phyloP scores from a whole-genome alignment of 768 basidiomycete genomes.

The Tephrocybe rancida region DNA sequence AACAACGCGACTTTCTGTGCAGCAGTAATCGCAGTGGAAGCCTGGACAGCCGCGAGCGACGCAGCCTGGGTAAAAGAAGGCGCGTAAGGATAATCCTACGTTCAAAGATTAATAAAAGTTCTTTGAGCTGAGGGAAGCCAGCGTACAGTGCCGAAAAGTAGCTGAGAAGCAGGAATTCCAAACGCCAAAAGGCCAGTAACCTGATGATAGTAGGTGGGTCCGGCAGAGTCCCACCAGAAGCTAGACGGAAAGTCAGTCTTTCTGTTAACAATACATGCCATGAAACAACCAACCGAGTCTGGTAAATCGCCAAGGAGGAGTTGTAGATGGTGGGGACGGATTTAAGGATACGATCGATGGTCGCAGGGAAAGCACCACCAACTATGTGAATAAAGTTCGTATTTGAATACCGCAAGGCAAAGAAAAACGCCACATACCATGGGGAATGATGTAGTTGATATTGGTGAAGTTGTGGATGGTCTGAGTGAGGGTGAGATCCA shows the following conservation, averaged over 20 bases:
- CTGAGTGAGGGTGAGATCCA: constrained; percentile 30
- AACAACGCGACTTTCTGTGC: constrained; percentile 19
- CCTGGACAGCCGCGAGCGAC: constrained; percentile 18
- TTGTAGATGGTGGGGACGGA: constrained; percentile 31
- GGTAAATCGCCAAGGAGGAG: constrained; percentile 32
- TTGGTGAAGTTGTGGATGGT: constrained; percentile 35
- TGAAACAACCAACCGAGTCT: constrained; percentile 23
- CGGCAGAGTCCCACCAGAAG: constrained; percentile 42
- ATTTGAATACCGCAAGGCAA: not conserved
- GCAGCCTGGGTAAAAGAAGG: constrained; percentile 20
- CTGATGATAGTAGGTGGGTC: constrained; percentile 38
- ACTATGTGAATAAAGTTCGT: constrained; percentile 15
- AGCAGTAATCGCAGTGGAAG: constrained; percentile 14
- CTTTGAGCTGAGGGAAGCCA: not conserved
- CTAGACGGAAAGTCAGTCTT: constrained; percentile 3
- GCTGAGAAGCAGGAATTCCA: constrained; percentile 31
- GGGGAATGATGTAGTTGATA: constrained; percentile 36
- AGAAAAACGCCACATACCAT: constrained; percentile 20
- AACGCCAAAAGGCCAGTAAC: constrained; percentile 32
- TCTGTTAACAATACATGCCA: not conserved
- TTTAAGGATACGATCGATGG: constrained; percentile 36
- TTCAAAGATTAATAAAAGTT: not conserved
- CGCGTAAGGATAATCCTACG: constrained; percentile 31
- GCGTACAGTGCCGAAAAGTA: constrained; percentile 37
- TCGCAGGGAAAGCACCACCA: constrained; percentile 35